A percentile compares a stretch with the other conserved stretches of the same genome.
Evolutionary conservation across 176 grass and related monocot genomes (phyloP).

Genomic region (Bromus sterilis): DNA sequence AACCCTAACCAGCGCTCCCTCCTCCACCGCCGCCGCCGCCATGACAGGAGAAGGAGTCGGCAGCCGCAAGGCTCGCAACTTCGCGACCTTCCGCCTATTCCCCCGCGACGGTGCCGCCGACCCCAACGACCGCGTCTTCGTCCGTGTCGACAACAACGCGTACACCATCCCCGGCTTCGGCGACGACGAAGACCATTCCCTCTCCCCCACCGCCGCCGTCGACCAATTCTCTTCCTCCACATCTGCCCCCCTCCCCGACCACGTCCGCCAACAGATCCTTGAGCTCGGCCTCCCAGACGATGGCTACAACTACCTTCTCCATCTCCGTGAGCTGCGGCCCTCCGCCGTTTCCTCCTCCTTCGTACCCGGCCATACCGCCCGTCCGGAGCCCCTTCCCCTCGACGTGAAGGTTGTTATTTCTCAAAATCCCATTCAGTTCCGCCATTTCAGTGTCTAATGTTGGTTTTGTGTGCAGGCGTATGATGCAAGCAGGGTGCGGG

Average conservation of each 20-base stretch:
- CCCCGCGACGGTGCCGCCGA: conserved; percentile 53
- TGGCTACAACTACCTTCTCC: conserved; percentile 87
- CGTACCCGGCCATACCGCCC: conserved; percentile 39
- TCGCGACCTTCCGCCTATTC: conserved; percentile 80
- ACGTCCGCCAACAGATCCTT: conserved; percentile 74
- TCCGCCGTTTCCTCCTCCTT: conserved; percentile 45
- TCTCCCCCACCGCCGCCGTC: conserved; percentile 6
- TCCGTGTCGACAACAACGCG: conserved; percentile 74
- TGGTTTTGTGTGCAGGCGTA: conserved; percentile 50
- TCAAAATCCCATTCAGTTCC: not conserved
- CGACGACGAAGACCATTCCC: conserved; percentile 41
- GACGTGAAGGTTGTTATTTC: conserved; percentile 71
- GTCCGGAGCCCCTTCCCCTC: conserved; percentile 49
- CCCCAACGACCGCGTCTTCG: conserved; percentile 70
- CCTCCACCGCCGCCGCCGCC: conserved; percentile 6
- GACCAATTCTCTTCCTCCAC: not conserved
- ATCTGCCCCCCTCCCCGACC: conserved; percentile 12
- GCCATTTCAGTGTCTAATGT: not conserved
- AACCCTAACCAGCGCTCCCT: conserved; percentile 20
- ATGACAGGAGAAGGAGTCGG: conserved; percentile 33
- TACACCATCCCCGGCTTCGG: conserved; percentile 64
- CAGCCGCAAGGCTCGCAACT: conserved; percentile 58
- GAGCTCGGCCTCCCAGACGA: conserved; percentile 92
- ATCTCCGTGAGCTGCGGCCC: conserved; percentile 86
- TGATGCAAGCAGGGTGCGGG: conserved; percentile 69